Evolutionary conservation across 2,329 filamentous ascomycete genomes (phyloP), one percentile per base, ranked within the genome.

Genomic region (Fusarium brachygibbosum): DNA sequence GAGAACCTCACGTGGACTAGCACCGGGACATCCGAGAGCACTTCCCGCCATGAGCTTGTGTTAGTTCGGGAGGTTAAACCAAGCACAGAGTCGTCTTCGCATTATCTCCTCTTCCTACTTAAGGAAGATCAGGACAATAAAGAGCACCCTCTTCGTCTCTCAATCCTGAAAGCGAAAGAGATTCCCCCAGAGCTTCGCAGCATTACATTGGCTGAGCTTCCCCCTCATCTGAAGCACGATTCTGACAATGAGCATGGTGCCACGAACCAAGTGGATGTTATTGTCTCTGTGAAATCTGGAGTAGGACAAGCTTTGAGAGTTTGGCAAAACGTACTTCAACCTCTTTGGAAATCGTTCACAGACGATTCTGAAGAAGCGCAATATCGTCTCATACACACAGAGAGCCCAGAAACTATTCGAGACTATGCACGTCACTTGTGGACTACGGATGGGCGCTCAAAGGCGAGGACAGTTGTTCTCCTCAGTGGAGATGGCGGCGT

Each of bases 401-500:
- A 85, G 25, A 90, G 87, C 31, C 81, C 86, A 1, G 80, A 87
- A 3, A 92, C 87, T 14, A 86, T 98, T 40, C 82, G 83, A 8
- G 82, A 91, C 1, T 87, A 97, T 54, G 87, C 91, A 0, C 72
- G 68, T 4, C 45, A 70, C 4, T 70, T 83, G 14, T 77, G 80
- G 74, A 51, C 71, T 76, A 38, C 74, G 78, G 23, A 80, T 6
- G 42, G 58, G 56, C 79, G 52, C 4, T 31, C 50, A 11, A 83
- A 83, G 2, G 68, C 79, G 7, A 70, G 65, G 53, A 89, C 90
- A 0, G 84, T 98, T 28, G 80, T 98, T 31, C 85, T 98, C 14
- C 84, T 98, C 7, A 95, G 92, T 49, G 95, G 95, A 9, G 95
- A 98, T 77, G 95, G 95, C 16, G 95, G 94, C 8, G 79, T 97